These are phyloP conservation scores for Viola pubescens DNA, from an alignment of 441 rosid species.

Conservation along the genomic window DNA sequence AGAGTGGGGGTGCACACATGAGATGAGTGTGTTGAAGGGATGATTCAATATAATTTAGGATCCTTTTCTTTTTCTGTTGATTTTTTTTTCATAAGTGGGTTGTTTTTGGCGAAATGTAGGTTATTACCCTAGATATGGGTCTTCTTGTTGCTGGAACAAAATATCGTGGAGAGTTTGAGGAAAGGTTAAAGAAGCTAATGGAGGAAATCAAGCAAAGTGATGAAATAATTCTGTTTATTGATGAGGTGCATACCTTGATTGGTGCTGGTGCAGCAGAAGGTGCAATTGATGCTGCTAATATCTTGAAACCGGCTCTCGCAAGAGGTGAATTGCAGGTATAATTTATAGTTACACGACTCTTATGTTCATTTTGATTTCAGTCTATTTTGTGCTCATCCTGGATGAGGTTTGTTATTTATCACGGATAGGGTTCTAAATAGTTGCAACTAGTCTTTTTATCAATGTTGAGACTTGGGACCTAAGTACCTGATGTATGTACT, in stretches of 20 bases:
- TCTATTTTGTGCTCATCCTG: background rate
- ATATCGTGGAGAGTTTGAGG: constrained; percentile 48
- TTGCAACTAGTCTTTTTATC: too few relatives aligned
- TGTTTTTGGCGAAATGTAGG: constrained; percentile 16
- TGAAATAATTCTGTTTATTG: constrained; percentile 48
- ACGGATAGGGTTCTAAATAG: too few relatives aligned
- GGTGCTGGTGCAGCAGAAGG: constrained; percentile 47
- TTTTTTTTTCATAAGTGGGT: background rate
- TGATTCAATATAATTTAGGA: background rate
- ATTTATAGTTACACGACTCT: background rate
- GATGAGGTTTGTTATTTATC: too few relatives aligned
- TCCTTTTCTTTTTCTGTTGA: too few relatives aligned
- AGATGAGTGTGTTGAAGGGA: background rate
- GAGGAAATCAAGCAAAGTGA: constrained; percentile 50
- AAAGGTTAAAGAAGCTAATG: constrained; percentile 37
- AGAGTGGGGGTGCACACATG: background rate
- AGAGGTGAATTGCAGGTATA: constrained; percentile 50
- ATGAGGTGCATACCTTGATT: constrained; percentile 50
- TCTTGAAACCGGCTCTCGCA: constrained; percentile 52
- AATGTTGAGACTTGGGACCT: too few relatives aligned
- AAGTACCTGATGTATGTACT: too few relatives aligned
- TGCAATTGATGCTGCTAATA: constrained; percentile 51
- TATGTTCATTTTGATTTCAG: background rate
- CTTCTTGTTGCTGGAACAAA: constrained; percentile 47
- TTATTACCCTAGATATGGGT: constrained; percentile 49